Base-by-base conservation (phyloP, 495 filamentous ascomycete genomes). In the Arthonia radiata region DNA sequence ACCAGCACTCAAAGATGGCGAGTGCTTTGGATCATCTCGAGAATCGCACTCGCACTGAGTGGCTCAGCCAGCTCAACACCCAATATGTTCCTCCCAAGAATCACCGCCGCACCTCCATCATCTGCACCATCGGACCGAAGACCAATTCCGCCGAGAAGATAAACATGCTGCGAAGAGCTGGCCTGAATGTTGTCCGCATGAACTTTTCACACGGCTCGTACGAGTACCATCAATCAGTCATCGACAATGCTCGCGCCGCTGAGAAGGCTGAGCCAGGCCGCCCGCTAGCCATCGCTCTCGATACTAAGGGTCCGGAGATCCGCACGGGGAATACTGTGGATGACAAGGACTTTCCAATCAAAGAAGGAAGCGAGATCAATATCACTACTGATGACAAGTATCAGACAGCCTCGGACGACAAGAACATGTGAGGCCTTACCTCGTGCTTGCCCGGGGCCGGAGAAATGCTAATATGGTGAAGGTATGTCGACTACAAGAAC, bases 401-500 rank as follows among this genome's bases (percentile, higher is more conserved):
- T 49, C 75, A 73, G 34, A 76, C 71, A 25, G 52, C 61, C 24
- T 77, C 70, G 47, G 77, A 86, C 44, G 66, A 73, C 36, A 61
- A 79, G 52, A 83, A 92, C 57, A 93, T 97, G 89, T 97, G 58
- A 48, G 75, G 54, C 3, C 5, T 18, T 15, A 13, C 9, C 2
- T 10, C n/a, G 12, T 18, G 15, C 15, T 8, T 13, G 6, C 13
- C 13, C 17, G 15, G 18, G 27, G 28, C 13, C 12, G 12, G 18
- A 30, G 17, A 3, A 14, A 17, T n/a, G 24, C 28, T 18, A 13
- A 21, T 26, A 18, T 6, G 26, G 35, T 29, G 26, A 34, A 92
- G 81, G 80, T 90, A 80, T 39, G 75, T 97, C 41, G 86, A 97
- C 59, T 97, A 97, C 57, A 83, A 82, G 69, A 97, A 97, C 63